phyloP scores from a whole-genome alignment of 805 yeast genomes.

The Gaillardinia entomophila region DNA sequence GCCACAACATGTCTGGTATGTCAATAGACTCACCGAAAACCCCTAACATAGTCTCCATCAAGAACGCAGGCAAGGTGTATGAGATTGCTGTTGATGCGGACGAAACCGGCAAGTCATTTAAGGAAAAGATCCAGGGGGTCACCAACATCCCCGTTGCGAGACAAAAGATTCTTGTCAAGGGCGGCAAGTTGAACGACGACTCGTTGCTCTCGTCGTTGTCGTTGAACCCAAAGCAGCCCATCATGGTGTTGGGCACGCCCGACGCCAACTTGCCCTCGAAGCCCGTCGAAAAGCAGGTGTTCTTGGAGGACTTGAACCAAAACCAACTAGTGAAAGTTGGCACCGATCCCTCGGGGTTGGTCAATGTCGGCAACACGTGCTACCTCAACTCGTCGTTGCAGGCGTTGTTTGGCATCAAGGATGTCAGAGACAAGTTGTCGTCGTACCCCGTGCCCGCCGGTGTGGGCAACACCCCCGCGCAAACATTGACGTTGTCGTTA shows the following conservation, averaged over 20 bases:
- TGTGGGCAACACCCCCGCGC: conserved; percentile 4
- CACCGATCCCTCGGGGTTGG: conserved; percentile 58
- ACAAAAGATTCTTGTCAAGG: conserved; percentile 85
- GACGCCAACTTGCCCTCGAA: conserved; percentile 51
- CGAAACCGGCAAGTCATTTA: conserved; percentile 58
- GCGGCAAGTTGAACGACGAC: conserved; percentile 81
- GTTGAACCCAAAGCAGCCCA: conserved; percentile 57
- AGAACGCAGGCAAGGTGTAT: conserved; percentile 39
- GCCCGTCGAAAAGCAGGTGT: conserved; percentile 51
- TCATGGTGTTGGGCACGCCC: conserved; percentile 93
- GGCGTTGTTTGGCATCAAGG: conserved; percentile 43
- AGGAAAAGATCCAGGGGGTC: conserved; percentile 59
- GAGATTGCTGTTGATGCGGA: conserved; percentile 40
- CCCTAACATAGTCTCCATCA: conserved; percentile 18
- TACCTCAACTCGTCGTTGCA: conserved; percentile 69
- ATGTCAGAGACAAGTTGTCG: conserved; percentile 25
- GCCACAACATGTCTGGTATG: no score
- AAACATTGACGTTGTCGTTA: conserved; percentile 24
- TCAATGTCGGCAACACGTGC: conserved; percentile 73
- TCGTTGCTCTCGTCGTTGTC: conserved; percentile 44
- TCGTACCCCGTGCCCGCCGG: conserved; percentile 4
- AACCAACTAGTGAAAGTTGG: conserved; percentile 31
- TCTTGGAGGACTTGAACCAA: conserved; percentile 63
- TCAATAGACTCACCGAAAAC: not conserved
- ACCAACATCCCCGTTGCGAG: conserved; percentile 85